These are phyloP conservation scores for Pythium utonaiense DNA, from an alignment of 352 stramenopile species.

Conservation along the genomic window DNA sequence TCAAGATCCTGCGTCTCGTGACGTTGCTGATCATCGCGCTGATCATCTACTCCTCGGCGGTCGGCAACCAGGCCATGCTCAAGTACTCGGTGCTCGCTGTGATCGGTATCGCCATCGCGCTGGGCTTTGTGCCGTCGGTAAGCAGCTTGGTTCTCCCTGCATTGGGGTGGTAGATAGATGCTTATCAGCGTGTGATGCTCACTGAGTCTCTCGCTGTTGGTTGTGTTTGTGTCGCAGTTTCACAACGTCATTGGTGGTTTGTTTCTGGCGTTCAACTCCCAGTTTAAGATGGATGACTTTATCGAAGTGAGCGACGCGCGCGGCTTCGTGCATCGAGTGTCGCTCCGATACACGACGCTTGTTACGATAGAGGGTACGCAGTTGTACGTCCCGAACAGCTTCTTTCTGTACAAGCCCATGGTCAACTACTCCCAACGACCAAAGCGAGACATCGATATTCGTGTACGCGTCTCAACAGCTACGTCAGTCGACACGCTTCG, in stretches of 20 bases:
- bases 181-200: no score
- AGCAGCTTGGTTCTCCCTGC: not conserved
- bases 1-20: constrained; percentile 83
- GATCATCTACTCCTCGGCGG: constrained; percentile 82
- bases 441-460: constrained; percentile 79
- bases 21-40: constrained; percentile 75
- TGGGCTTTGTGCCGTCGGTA: constrained; percentile 83
- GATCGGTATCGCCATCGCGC: constrained; percentile 75
- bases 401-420: constrained; percentile 90
- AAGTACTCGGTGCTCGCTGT: constrained; percentile 85
- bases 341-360: constrained; percentile 80
- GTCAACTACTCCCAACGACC: constrained; percentile 85
- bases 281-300: constrained; percentile 88
- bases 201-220: no score
- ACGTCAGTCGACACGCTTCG: constrained; percentile 64
- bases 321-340: constrained; percentile 81
- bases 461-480: constrained; percentile 48
- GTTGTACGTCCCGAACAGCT: constrained; percentile 83
- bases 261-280: constrained; percentile 86
- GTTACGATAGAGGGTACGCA: constrained; percentile 79
- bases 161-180: not conserved
- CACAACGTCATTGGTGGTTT: constrained; percentile 85
- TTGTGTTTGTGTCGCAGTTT: constrained; percentile 29
- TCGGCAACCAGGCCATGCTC: constrained; percentile 63
- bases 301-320: constrained; percentile 73